Conservation (phyloP, 768 basidiomycete species). For the Udeniomyces megalosporus region DNA sequence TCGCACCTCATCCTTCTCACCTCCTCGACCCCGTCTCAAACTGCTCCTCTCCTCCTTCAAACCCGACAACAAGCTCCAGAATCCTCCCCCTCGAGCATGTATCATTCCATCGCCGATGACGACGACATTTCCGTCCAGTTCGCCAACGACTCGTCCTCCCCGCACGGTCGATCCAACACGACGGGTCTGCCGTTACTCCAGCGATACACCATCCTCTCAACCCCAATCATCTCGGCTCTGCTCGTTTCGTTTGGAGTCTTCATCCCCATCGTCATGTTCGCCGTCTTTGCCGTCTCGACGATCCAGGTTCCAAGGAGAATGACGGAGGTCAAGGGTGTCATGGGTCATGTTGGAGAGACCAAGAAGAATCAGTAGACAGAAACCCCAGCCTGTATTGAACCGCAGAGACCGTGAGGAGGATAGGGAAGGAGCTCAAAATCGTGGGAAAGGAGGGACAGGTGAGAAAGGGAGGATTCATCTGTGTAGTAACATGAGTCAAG, state of each 20-base stretch:
- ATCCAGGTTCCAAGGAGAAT: constrained; percentile 14
- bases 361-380: constrained; percentile 16
- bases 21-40: too few relatives aligned
- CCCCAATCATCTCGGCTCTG: constrained; percentile 6
- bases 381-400: too few relatives aligned
- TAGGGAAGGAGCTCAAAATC: too few relatives aligned
- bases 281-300: constrained; percentile 3
- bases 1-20: too few relatives aligned
- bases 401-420: too few relatives aligned
- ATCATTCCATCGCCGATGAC: constrained; percentile 46
- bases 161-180: not conserved
- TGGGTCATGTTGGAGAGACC: not conserved
- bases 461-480: too few relatives aligned
- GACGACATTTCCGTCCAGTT: constrained; percentile 49
- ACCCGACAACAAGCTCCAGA: too few relatives aligned
- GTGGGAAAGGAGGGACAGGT: too few relatives aligned
- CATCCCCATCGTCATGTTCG: constrained; percentile 6
- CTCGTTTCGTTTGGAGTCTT: constrained; percentile 1
- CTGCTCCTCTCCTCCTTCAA: too few relatives aligned
- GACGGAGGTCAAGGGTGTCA: constrained; percentile 11
- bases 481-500: too few relatives aligned
- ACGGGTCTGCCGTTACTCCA: constrained; percentile 3
- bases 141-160: constrained; percentile 31
- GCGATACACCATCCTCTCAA: constrained; percentile 11
- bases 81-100: constrained; percentile 35